Percentiles rank a stretch among this genome's conserved stretches.
These are phyloP conservation scores for Zygoascus sp. DNA, from an alignment of 1,139 yeast species.

Conservation along the genomic window DNA sequence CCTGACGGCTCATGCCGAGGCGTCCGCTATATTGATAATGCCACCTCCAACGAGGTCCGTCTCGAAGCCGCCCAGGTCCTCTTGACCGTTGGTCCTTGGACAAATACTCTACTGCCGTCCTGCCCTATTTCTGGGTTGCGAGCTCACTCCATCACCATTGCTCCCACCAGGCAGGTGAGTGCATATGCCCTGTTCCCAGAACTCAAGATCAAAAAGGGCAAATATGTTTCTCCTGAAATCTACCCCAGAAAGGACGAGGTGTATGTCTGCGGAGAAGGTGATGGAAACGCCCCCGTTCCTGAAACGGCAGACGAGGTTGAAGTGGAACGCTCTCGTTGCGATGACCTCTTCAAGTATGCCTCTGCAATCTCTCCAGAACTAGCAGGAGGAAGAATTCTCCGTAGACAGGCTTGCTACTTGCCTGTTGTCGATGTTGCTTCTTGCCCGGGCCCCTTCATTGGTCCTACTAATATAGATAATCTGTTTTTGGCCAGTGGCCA, in stretches of 20 bases:
- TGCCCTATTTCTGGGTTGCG: conserved; percentile 90
- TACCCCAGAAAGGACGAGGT: conserved; percentile 96
- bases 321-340: conserved; percentile 83
- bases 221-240: conserved; percentile 78
- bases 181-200: conserved; percentile 96
- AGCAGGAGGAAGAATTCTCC: conserved; percentile 68
- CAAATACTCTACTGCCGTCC: conserved; percentile 79
- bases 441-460: conserved; percentile 88
- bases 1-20: conserved; percentile 24
- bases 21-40: conserved; percentile 18
- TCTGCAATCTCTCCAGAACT: conserved; percentile 71
- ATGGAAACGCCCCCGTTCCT: conserved; percentile 82
- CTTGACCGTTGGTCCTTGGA: conserved; percentile 95
- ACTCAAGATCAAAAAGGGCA: conserved; percentile 58
- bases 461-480: conserved; percentile 81
- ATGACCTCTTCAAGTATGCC: conserved; percentile 77
- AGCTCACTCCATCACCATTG: conserved; percentile 90
- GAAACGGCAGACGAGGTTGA: conserved; percentile 92
- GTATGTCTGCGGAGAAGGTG: conserved; percentile 97
- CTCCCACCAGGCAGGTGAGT: conserved; percentile 67
- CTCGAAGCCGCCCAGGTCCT: conserved; percentile 70
- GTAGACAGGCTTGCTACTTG: conserved; percentile 90
- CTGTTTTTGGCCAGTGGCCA: conserved; percentile 86
- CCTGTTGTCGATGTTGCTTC: conserved; percentile 93
- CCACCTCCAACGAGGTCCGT: conserved; percentile 10